A percentile compares a stretch with the other conserved stretches of the same genome.
phyloP scores from a whole-genome alignment of 2,329 filamentous ascomycete genomes.

The Colletotrichum gloeosporioides region DNA sequence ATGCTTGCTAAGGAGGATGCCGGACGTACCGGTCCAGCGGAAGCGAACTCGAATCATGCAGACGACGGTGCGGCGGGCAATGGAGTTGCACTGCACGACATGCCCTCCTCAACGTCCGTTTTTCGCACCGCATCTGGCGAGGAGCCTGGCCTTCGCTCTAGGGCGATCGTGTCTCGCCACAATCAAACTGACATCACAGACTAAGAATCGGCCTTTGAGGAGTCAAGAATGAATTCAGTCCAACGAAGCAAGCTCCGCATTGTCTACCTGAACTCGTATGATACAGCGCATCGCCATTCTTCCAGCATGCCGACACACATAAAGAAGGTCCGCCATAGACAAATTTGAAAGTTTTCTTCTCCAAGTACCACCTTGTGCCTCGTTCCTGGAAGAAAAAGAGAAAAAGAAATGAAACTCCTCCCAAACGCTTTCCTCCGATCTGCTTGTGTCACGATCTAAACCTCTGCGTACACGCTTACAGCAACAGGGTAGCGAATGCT shows the following conservation, averaged over 20 bases:
- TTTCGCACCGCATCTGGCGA: slow-evolving; percentile 59
- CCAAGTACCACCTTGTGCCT: neutral
- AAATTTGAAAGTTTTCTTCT: neutral
- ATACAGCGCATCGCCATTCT: slow-evolving; percentile 1
- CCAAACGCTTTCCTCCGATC: neutral
- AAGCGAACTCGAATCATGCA: neutral
- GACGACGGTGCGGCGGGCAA: neutral
- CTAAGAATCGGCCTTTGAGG: neutral
- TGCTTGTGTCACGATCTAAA: neutral
- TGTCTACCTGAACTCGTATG: slow-evolving; percentile 17
- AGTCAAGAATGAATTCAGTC: neutral
- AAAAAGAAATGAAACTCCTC: neutral
- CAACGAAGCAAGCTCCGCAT: slow-evolving; percentile 4
- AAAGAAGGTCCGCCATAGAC: neutral
- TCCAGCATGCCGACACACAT: neutral
- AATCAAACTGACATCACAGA: neutral
- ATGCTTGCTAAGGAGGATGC: slow-evolving; percentile 23
- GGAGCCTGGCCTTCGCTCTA: neutral
- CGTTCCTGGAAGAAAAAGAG: neutral
- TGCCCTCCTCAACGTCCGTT: slow-evolving; percentile 67
- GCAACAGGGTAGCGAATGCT: neutral
- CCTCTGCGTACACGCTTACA: neutral
- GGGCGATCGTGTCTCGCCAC: neutral
- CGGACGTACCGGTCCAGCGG: neutral
- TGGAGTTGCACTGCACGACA: slow-evolving; percentile 46